These are phyloP conservation scores for Glaciozyma antarctica DNA, from an alignment of 768 basidiomycete species.

Conservation along the genomic window DNA sequence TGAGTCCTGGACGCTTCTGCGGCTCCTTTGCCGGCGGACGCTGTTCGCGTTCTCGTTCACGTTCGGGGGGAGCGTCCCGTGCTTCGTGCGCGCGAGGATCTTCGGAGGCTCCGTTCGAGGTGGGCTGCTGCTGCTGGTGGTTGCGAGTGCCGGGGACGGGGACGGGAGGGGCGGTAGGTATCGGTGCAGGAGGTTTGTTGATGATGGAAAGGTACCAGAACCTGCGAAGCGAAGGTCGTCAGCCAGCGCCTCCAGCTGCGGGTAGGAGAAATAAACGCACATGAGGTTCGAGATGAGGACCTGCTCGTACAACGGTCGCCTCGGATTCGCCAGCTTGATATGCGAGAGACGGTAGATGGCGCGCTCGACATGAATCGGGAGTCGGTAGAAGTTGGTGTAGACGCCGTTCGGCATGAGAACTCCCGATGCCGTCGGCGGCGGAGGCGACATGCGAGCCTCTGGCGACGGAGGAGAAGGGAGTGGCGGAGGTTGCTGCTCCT, in stretches of 20 bases:
- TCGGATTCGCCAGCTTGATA: slow-evolving; percentile 95
- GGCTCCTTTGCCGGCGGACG: slow-evolving; percentile 12
- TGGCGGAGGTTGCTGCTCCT: slow-evolving; percentile 40
- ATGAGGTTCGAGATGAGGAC: slow-evolving; percentile 48
- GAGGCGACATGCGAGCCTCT: slow-evolving; percentile 28
- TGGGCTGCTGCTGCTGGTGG: slow-evolving; percentile 17
- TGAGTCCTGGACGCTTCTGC: slow-evolving; percentile 12
- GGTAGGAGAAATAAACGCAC: slow-evolving; percentile 20
- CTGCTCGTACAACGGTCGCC: slow-evolving; percentile 93
- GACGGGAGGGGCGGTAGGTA: slow-evolving; percentile 39
- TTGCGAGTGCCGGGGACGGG: slow-evolving; percentile 37
- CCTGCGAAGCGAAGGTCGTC: slow-evolving; percentile 51
- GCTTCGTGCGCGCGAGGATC: too few species aligned
- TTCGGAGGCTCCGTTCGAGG: slow-evolving; percentile 35
- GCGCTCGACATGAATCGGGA: slow-evolving; percentile 96
- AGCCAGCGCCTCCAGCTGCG: slow-evolving; percentile 40
- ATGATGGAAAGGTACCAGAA: slow-evolving; percentile 99
- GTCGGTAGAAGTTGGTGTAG: slow-evolving; percentile 48
- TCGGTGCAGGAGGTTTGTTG: slow-evolving; percentile 64
- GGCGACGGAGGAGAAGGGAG: slow-evolving; percentile 21
- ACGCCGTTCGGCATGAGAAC: slow-evolving; percentile 36
- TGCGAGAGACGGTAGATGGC: slow-evolving; percentile 96
- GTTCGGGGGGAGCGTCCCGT: too few species aligned
- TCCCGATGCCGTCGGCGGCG: slow-evolving; percentile 36
- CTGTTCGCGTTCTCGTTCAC: slow-evolving; percentile 44